A percentile compares a stretch with the other conserved stretches of the same genome.
These are phyloP conservation scores for Alternaria gansuensis DNA, from an alignment of 2,329 filamentous ascomycete genomes.

Conservation along the genomic window DNA sequence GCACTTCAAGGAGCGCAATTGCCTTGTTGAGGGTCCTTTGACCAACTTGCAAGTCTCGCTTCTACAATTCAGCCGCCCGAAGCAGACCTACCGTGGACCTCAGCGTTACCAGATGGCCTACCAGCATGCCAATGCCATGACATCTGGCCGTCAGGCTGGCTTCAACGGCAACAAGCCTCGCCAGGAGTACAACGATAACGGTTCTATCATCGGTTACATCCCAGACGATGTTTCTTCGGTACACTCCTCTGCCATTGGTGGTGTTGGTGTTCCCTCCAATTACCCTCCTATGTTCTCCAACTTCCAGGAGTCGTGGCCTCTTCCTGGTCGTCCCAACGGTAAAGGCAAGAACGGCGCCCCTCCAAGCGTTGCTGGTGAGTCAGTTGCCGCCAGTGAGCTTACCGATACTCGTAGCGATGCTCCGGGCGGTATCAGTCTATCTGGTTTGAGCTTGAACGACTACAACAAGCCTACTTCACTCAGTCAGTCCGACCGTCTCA, in stretches of 20 bases:
- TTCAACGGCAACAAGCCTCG: constrained; percentile 61
- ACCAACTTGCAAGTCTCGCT: constrained; percentile 96
- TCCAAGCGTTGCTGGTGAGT: constrained; percentile 87
- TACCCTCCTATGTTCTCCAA: constrained; percentile 96
- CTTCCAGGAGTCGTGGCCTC: constrained; percentile 91
- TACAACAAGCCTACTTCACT: constrained; percentile 75
- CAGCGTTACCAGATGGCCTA: constrained; percentile 87
- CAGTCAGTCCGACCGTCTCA: constrained; percentile 88
- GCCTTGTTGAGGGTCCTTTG: constrained; percentile 92
- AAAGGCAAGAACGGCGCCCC: constrained; percentile 71
- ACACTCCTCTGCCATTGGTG: constrained; percentile 88
- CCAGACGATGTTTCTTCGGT: constrained; percentile 97
- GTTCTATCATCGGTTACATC: constrained; percentile 93
- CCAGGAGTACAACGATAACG: constrained; percentile 72
- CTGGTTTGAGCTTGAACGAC: constrained; percentile 79
- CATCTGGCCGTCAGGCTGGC: constrained; percentile 55
- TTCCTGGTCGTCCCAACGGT: constrained; percentile 76
- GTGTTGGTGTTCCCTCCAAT: constrained; percentile 79
- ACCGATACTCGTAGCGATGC: constrained; percentile 82
- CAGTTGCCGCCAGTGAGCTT: constrained; percentile 87
- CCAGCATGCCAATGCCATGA: constrained; percentile 70
- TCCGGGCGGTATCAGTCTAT: constrained; percentile 86
- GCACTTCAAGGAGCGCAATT: constrained; percentile 97
- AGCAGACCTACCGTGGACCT: constrained; percentile 87
- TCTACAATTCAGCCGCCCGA: constrained; percentile 92